Evolutionary conservation across 768 basidiomycete genomes (phyloP).

Genomic region (Daedaleopsis nitida): DNA sequence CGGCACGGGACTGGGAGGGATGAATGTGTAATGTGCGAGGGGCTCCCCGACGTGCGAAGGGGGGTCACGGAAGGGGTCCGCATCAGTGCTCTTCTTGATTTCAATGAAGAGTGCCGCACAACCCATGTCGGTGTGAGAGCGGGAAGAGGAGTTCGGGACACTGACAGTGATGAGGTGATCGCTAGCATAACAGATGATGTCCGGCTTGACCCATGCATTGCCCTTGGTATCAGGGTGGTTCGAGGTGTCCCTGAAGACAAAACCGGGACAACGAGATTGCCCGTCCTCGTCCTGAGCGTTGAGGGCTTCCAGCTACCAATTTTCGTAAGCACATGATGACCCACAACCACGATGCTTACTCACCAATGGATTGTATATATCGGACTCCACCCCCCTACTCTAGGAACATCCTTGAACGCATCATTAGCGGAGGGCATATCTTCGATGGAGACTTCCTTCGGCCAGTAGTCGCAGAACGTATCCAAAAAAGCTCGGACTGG

Average conservation of each 20-base stretch:
- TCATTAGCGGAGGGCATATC: too few species aligned
- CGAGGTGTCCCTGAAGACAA: conserved; percentile 1
- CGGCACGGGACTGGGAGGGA: too few species aligned
- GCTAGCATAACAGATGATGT: conserved; percentile 5
- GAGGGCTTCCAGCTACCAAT: background rate
- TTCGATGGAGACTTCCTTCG: background rate
- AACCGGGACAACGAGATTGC: conserved; percentile 7
- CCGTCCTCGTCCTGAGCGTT: background rate
- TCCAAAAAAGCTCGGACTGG: background rate
- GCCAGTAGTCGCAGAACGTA: background rate
- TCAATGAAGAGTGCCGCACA: conserved; percentile 13
- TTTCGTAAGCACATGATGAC: too few species aligned
- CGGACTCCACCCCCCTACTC: background rate
- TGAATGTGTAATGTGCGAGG: too few species aligned
- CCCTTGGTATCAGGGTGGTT: background rate
- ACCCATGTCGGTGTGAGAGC: background rate
- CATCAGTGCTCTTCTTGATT: background rate
- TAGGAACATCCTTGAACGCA: background rate
- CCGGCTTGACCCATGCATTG: conserved; percentile 2
- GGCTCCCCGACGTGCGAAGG: too few species aligned
- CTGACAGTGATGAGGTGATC: background rate
- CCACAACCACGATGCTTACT: too few species aligned
- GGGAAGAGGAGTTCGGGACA: too few species aligned
- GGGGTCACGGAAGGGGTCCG: conserved; percentile 13
- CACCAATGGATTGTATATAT: conserved; percentile 3